Base-by-base conservation (phyloP, 1,139 yeast species). In the Debaryomycetaceae sp. region DNA sequence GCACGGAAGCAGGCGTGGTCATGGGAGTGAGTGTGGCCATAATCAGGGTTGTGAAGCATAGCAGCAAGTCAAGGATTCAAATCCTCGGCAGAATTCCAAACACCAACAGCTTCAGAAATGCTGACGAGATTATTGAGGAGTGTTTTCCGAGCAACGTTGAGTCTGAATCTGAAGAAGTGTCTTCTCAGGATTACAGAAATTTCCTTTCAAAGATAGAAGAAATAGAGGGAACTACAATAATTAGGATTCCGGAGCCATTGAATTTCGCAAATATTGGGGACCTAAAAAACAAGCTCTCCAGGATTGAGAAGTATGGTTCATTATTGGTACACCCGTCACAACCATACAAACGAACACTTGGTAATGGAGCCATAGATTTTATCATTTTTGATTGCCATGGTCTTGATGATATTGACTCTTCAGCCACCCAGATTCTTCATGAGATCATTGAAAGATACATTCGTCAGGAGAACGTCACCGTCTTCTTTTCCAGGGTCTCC, bases 61-160 rank as follows among this genome's bases (percentile, higher is more conserved):
- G 68, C 38, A 55, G 69, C 3, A 51, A 55, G 13, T 63, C 68
- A n/a, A 53, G 65, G 34, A 67, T 67, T 37, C 70, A 65, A 43
- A 60, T 66, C 17, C 53, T 67, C 47, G 72, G 70, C 5, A 51
- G 71, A 31, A 54, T 66, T 9, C 70, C 72, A 11, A 50, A 65
- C 46, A 65, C 71, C 4, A 44, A 53, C 2, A 63, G 59, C 4
- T 67, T 66, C 52, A 51, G 71, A 39, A 67, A 67, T 50, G 70
- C 69, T 2, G 72, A 67, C 47, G 65, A 65, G 43, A 53, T 67
- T 34, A 63, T 66, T 14, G 72, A 67, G 49, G 72, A 67, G 45
- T 59, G 66, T 36, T 66, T 65, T 50, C 48, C 47, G 6, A 41
- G 49, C 6, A 56, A 49, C 41, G 45, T 49, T 22, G 38, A 46